Evolutionary conservation across 2,329 filamentous ascomycete species (phyloP).

Genomic region (Phyllosticta paracitricarpa): DNA sequence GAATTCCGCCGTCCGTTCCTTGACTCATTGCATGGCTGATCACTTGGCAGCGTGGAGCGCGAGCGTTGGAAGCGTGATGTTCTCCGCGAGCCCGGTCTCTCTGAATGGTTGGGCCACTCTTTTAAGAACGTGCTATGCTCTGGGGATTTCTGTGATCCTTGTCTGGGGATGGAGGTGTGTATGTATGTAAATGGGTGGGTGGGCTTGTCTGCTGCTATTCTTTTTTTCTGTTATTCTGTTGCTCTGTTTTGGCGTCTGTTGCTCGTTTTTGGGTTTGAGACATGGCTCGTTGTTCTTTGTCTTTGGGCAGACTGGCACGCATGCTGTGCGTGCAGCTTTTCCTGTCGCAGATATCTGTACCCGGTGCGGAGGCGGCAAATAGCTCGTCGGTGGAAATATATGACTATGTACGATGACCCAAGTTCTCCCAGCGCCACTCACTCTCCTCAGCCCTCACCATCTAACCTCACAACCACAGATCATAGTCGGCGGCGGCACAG

Average conservation of each 20-base stretch:
- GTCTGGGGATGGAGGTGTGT: background rate
- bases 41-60: background rate
- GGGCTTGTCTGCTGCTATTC: too few species aligned
- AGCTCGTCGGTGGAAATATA: background rate
- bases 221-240: too few species aligned
- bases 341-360: background rate
- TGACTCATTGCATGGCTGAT: background rate
- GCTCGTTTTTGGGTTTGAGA: too few species aligned
- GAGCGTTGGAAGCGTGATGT: background rate
- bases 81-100: background rate
- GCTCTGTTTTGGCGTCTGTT: too few species aligned
- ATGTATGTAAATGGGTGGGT: too few species aligned
- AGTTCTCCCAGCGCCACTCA: too few species aligned
- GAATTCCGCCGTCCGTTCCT: background rate
- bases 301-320: too few species aligned
- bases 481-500: constrained; percentile 13
- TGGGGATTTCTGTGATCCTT: too few species aligned
- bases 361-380: too few species aligned
- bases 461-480: background rate
- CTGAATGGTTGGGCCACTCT: background rate
- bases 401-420: background rate
- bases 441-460: background rate
- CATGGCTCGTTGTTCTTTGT: too few species aligned
- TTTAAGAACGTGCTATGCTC: background rate
- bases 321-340: background rate